Evolutionary conservation across 1,139 yeast species (phyloP).

Genomic region (Geotrichum australiense): DNA sequence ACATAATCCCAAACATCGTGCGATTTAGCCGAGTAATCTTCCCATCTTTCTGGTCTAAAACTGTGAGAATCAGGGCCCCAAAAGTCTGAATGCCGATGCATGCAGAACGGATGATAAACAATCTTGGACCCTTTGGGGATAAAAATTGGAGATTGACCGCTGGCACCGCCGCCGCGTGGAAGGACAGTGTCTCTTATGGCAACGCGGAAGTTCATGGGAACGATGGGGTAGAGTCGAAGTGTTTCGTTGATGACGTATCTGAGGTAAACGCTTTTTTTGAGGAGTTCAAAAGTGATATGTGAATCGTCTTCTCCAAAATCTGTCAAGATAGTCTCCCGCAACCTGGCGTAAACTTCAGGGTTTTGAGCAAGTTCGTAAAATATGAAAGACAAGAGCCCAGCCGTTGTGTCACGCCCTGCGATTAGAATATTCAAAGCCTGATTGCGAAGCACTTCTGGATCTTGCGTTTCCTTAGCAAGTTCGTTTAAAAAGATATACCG

Average conservation of each 20-base stretch:
- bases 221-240: conserved; percentile 50
- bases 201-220: conserved; percentile 46
- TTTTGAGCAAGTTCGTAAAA: conserved; percentile 42
- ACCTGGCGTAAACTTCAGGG: conserved; percentile 35
- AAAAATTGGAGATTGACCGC: conserved; percentile 40
- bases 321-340: conserved; percentile 35
- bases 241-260: conserved; percentile 45
- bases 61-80: conserved; percentile 46
- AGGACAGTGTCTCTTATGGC: conserved; percentile 43
- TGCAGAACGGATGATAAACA: conserved; percentile 40
- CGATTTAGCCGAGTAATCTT: conserved; percentile 13
- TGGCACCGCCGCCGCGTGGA: conserved; percentile 49
- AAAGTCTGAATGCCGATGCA: conserved; percentile 40
- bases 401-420: conserved; percentile 52
- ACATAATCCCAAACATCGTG: conserved; percentile 30
- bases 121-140: conserved; percentile 45
- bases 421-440: conserved; percentile 45
- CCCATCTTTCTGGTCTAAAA: conserved; percentile 51
- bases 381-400: conserved; percentile 42
- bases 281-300: conserved; percentile 40
- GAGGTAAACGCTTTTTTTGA: conserved; percentile 45
- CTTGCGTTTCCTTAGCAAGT: conserved; percentile 43
- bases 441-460: conserved; percentile 42
- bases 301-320: conserved; percentile 21
- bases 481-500: conserved; percentile 46